phyloP scores from a whole-genome alignment of 2,329 filamentous ascomycete genomes.

The Plectosphaerella cucumerina region DNA sequence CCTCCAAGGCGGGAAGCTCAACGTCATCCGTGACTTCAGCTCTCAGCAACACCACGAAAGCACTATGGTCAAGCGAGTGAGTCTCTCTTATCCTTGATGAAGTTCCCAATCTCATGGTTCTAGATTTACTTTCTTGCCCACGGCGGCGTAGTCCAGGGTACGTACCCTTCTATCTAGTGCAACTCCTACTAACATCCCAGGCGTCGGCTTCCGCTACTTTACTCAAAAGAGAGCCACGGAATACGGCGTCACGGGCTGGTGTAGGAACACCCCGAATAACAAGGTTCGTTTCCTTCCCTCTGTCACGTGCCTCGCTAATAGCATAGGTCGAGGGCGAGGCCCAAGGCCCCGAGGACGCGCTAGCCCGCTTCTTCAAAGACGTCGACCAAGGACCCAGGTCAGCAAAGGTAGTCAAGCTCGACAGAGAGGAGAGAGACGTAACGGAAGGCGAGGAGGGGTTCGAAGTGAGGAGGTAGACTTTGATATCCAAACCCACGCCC shows the following conservation, averaged over 20 bases:
- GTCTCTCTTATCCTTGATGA: too few species aligned
- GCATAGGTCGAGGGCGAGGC: conserved; percentile 81
- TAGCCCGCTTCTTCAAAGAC: conserved; percentile 69
- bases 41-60: too few species aligned
- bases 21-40: too few species aligned
- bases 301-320: conserved; percentile 9
- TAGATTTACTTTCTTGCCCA: conserved; percentile 63
- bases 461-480: conserved; percentile 34
- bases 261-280: conserved; percentile 52
- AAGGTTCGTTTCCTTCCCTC: conserved; percentile 36
- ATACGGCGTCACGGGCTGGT: conserved; percentile 56
- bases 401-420: conserved; percentile 70
- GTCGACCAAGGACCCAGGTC: conserved; percentile 69
- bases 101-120: neutral
- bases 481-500: too few species aligned
- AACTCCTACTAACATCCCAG: conserved; percentile 24
- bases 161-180: conserved; percentile 12
- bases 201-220: conserved; percentile 56
- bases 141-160: conserved; percentile 64
- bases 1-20: neutral
- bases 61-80: conserved; percentile 30
- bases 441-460: conserved; percentile 68
- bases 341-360: conserved; percentile 63
- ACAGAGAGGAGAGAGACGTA: conserved; percentile 61
- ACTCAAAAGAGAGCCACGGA: conserved; percentile 47